phyloP scores from a whole-genome alignment of 345 rosid species.

The Firmiana major region DNA sequence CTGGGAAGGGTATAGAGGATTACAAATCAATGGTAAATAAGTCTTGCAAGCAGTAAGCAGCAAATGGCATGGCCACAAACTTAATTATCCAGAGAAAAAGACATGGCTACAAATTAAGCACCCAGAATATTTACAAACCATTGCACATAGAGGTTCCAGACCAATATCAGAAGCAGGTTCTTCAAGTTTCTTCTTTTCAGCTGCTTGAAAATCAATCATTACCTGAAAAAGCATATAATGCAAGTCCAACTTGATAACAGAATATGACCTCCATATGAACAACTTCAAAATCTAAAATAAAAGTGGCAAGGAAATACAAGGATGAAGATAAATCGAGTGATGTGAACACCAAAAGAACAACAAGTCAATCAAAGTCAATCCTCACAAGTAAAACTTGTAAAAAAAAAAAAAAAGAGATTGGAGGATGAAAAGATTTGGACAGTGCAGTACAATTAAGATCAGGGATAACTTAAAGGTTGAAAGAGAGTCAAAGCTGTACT shows the following conservation, averaged over 20 bases:
- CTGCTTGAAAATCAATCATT: slow-evolving; percentile 98
- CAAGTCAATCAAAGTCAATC: not conserved
- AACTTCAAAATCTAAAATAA: not conserved
- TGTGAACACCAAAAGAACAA: not conserved
- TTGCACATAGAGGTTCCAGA: slow-evolving; percentile 92
- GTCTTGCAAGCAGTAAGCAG: slow-evolving; percentile 12
- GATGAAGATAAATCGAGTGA: not conserved
- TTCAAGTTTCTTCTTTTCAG: slow-evolving; percentile 79
- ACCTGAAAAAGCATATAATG: slow-evolving; percentile 47
- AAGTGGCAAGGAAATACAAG: not conserved
- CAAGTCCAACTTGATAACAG: not conserved
- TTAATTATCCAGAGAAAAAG: not conserved
- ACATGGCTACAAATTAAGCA: not conserved
- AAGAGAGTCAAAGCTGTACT: not conserved
- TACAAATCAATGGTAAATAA: slow-evolving; percentile 4
- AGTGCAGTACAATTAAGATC: not conserved
- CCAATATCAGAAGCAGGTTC: slow-evolving; percentile 96
- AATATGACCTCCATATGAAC: not conserved
- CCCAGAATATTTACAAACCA: slow-evolving; percentile 53
- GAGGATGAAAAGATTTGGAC: not conserved
- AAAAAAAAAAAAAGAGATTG: not conserved
- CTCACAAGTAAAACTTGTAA: slow-evolving; percentile 4
- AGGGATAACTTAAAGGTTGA: not conserved
- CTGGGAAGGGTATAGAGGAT: slow-evolving; percentile 34
- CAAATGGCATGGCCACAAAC: not conserved